Evolutionary conservation across 257 asterid genomes (phyloP), one percentile per base, ranked within the genome.

Genomic region (Coffea eugenioides): DNA sequence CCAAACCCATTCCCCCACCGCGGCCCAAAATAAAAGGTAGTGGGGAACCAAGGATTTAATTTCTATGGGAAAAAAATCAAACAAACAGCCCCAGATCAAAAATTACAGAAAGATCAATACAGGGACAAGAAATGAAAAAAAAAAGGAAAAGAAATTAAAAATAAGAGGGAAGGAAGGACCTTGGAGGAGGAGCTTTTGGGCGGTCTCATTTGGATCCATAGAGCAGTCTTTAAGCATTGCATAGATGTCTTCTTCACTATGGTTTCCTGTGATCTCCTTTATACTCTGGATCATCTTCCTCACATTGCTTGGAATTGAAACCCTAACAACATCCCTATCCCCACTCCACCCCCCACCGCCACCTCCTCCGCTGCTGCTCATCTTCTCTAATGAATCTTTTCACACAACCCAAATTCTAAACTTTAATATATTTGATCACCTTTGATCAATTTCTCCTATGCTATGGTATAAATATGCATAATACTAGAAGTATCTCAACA

Each of bases 161-260:
- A 3, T 3, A 31, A 9, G 14, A 18, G 31, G 59, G 48, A 71
- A 23, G 62, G 76, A 39, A 76, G 6, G 34, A 95, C 99, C 99
- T 81, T 89, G 97, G 61, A 82, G 87, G 74, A 95, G 94, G 82
- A 95, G 98, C 92, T 89, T 93, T 82, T 92, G 92, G 59, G 93
- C 41, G 78, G 98, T 88, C 39, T 95, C 99, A 84, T 95, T 93
- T 83, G 99, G 99, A 91, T 95, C 99, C 99, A 95, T 95, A 74
- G 91, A 82, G 76, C 96, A 91, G 51, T 95, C 99, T 88, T 88
- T 90, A 36, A 95, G 97, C 97, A 86, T 88, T 83, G 97, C 91
- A 85, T 95, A 92, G 84, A 95, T 91, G 86, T 95, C 99, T 80
- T 94, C 97, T 7, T 95, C 99, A 80, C 91, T 84, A 87, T 93